Evolutionary conservation across 108 stramenopile species (phyloP).

Genomic region (Pseudonitzschia delicatissima): DNA sequence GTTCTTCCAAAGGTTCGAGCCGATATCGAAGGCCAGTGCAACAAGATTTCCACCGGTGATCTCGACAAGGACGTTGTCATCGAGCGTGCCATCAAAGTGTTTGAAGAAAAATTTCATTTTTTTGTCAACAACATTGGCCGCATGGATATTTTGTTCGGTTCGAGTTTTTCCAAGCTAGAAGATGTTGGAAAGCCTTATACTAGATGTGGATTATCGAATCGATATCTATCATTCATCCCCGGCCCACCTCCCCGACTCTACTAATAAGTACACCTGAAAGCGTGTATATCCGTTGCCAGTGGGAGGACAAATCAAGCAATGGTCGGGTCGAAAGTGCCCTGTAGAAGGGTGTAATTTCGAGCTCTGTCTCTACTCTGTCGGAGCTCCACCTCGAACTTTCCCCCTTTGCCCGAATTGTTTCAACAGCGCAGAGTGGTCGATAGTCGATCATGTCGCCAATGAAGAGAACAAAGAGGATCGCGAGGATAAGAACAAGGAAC

Average conservation of each 20-base stretch:
- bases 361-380: constrained; percentile 78
- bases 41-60: constrained; percentile 82
- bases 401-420: constrained; percentile 86
- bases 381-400: constrained; percentile 78
- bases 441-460: constrained; percentile 18
- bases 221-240: constrained; percentile 57
- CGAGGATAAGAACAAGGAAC: constrained; percentile 66
- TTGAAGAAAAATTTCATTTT: constrained; percentile 65
- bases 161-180: constrained; percentile 83
- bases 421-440: constrained; percentile 79
- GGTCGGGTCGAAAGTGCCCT: constrained; percentile 68
- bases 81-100: constrained; percentile 61
- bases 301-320: constrained; percentile 82
- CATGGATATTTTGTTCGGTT: constrained; percentile 88
- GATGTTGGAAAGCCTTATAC: constrained; percentile 90
- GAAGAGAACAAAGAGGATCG: constrained; percentile 42
- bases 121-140: constrained; percentile 73
- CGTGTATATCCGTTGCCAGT: constrained; percentile 77
- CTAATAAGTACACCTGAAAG: constrained; percentile 84
- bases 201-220: constrained; percentile 65
- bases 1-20: constrained; percentile 86
- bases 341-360: constrained; percentile 83
- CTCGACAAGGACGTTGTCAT: constrained; percentile 66
- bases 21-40: constrained; percentile 88
- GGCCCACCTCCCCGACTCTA: constrained; percentile 69